Base-by-base conservation (phyloP, 768 basidiomycete genomes). In the Chlorophyllum brunneum region DNA sequence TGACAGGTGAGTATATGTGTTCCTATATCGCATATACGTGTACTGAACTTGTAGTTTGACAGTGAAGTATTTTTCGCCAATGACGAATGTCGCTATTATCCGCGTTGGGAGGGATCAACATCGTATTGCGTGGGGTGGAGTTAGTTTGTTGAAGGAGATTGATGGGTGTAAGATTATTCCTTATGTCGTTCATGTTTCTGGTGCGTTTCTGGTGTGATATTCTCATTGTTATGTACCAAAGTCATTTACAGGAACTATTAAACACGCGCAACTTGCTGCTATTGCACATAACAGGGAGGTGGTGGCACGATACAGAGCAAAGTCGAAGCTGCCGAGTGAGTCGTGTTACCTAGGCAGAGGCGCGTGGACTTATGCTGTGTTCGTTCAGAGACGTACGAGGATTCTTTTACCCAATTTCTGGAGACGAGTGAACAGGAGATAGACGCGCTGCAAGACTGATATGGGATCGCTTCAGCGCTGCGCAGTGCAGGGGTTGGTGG, bases 41-140 rank as follows among this genome's bases (percentile, higher is more conserved):
- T 5, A n/a, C 18, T 38, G 9, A 40, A 36, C 10, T 22, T 45
- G 29, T 23, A 31, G 11, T 57, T 22, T 18, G 16, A 4, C 59
- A 94, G 93, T 95, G 51, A 92, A 93, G 65, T 95, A 95, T 60
- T 90, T 84, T 58, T 94, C 92, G 0, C 86, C 91, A 0, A 78
- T 77, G 11, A 95, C 92, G 2, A 83, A 85, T 56, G 73, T 94
- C 0, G 90, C 86, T 59, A 93, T 95, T 61, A 80, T 95, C 37
- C 86, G 92, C 37, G 88, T 93, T 24, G 86, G 86, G 26, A 74
- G 93, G 48, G 89, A 91, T 45, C 88, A 89, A 53, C 83, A 91
- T 61, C 78, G 77, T 3, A 79, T 87, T 30, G 86, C 88, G 0
- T 91, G 89, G 88, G 91, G 81, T 0, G 88, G 83, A 0, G 61